Evolutionary conservation across 192 early-diverging fungal genomes (phyloP).

Genomic region (Mortierella alpina): DNA sequence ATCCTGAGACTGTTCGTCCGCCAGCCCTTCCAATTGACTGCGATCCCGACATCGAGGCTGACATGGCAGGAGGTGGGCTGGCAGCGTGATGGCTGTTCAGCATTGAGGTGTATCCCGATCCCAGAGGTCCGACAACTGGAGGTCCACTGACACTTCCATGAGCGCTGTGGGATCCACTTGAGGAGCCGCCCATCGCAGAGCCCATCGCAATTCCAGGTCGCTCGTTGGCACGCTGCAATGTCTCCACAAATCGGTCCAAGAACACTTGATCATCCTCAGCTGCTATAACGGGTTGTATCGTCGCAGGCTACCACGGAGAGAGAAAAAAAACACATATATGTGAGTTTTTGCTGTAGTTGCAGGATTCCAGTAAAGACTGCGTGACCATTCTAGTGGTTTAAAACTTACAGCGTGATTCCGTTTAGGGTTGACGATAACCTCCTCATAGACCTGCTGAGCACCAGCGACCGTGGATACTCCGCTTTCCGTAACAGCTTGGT

Average conservation of each 20-base stretch:
- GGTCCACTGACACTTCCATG: conserved; percentile 51
- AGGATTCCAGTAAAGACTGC: no score
- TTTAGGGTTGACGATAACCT: conserved; percentile 59
- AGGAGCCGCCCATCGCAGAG: conserved; percentile 28
- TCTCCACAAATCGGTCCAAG: conserved; percentile 80
- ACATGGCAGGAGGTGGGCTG: conserved; percentile 40
- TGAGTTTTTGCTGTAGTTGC: neutral
- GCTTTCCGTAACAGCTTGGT: neutral
- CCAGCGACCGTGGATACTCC: conserved; percentile 38
- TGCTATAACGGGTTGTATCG: conserved; percentile 70
- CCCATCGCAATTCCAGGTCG: conserved; percentile 49
- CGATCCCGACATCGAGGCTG: neutral
- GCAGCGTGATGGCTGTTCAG: conserved; percentile 46
- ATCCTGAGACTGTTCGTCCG: neutral
- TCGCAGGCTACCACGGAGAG: conserved; percentile 57
- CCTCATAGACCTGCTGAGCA: conserved; percentile 68
- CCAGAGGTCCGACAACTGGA: conserved; percentile 64
- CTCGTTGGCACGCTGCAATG: conserved; percentile 71
- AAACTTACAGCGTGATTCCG: conserved; percentile 42
- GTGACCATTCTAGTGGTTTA: neutral
- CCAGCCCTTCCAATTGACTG: conserved; percentile 10
- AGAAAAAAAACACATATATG: neutral
- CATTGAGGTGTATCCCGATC: conserved; percentile 50
- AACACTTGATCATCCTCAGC: conserved; percentile 93
- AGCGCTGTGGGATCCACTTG: conserved; percentile 13